A percentile compares a stretch with the other conserved stretches of the same genome.
These are phyloP conservation scores for Tolypocladium pustulatum DNA, from an alignment of 2,329 filamentous ascomycete species.

Conservation along the genomic window DNA sequence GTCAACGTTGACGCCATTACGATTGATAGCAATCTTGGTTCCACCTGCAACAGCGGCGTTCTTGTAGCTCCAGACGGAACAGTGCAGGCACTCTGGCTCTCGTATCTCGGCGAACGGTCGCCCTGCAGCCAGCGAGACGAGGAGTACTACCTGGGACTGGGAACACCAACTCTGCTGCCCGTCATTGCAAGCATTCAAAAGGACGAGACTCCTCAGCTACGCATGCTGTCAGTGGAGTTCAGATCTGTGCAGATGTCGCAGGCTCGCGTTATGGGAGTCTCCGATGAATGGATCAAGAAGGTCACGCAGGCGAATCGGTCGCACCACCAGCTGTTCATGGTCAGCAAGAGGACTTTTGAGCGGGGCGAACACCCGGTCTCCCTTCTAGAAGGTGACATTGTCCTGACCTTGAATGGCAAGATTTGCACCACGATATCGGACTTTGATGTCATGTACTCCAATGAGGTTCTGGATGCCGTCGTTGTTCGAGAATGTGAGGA, in stretches of 20 bases:
- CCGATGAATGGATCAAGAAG: constrained; percentile 88
- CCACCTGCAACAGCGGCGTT: constrained; percentile 89
- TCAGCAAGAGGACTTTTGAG: constrained; percentile 75
- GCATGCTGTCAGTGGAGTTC: constrained; percentile 90
- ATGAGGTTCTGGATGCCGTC: constrained; percentile 71
- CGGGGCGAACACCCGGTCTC: constrained; percentile 38
- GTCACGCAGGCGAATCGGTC: constrained; percentile 82
- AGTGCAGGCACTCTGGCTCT: constrained; percentile 92
- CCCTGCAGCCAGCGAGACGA: constrained; percentile 74
- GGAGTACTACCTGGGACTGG: constrained; percentile 90
- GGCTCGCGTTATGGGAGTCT: constrained; percentile 92
- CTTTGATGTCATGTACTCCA: constrained; percentile 92
- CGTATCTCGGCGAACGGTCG: constrained; percentile 85
- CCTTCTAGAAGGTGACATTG: constrained; percentile 81
- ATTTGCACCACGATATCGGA: constrained; percentile 90
- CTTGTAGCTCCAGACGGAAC: constrained; percentile 82
- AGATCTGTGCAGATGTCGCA: constrained; percentile 95
- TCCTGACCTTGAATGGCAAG: constrained; percentile 82
- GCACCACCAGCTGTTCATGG: constrained; percentile 96
- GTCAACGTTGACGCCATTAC: constrained; percentile 96
- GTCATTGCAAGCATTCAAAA: constrained; percentile 80
- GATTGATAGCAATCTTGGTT: constrained; percentile 83
- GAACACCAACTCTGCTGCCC: constrained; percentile 77
- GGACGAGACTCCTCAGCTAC: constrained; percentile 67
- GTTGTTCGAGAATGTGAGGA: constrained; percentile 80